A percentile compares a stretch with the other conserved stretches of the same genome.
phyloP scores from a whole-genome alignment of 148 eudicot species.

The Fagopyrum tataricum region DNA sequence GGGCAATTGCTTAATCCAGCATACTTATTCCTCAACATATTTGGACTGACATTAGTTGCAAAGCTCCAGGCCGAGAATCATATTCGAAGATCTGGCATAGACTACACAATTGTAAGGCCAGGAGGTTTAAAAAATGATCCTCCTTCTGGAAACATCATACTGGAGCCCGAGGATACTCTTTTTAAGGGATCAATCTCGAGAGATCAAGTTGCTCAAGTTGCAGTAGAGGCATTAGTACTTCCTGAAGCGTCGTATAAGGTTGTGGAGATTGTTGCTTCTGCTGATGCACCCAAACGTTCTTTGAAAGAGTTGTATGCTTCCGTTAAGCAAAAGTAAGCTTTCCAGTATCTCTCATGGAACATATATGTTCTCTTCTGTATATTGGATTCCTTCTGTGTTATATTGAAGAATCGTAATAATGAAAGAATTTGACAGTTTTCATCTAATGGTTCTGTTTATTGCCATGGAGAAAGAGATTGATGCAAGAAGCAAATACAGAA shows the following conservation, averaged over 20 bases:
- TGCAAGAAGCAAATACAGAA: background rate
- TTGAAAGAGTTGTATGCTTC: conserved; percentile 63
- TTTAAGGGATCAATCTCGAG: conserved; percentile 74
- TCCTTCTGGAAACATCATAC: conserved; percentile 75
- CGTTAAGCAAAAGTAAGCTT: conserved; percentile 44
- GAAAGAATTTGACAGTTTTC: background rate
- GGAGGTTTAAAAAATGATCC: conserved; percentile 94
- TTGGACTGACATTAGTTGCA: conserved; percentile 74
- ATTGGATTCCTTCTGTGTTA: background rate
- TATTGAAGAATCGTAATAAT: background rate
- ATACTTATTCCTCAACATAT: conserved; percentile 74
- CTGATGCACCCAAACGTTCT: conserved; percentile 70
- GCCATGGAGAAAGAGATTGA: background rate
- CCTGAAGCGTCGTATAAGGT: conserved; percentile 79
- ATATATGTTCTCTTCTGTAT: background rate
- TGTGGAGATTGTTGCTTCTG: conserved; percentile 81
- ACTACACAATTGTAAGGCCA: conserved; percentile 86
- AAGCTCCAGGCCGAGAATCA: conserved; percentile 91
- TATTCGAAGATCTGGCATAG: conserved; percentile 77
- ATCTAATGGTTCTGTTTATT: background rate
- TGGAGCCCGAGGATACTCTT: conserved; percentile 94
- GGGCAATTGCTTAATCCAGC: conserved; percentile 91
- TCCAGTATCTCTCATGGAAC: background rate
- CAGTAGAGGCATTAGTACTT: conserved; percentile 69
- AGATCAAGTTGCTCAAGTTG: conserved; percentile 95